These are phyloP conservation scores for Macrolepiota fuliginosa DNA, from an alignment of 768 basidiomycete genomes.

Conservation along the genomic window DNA sequence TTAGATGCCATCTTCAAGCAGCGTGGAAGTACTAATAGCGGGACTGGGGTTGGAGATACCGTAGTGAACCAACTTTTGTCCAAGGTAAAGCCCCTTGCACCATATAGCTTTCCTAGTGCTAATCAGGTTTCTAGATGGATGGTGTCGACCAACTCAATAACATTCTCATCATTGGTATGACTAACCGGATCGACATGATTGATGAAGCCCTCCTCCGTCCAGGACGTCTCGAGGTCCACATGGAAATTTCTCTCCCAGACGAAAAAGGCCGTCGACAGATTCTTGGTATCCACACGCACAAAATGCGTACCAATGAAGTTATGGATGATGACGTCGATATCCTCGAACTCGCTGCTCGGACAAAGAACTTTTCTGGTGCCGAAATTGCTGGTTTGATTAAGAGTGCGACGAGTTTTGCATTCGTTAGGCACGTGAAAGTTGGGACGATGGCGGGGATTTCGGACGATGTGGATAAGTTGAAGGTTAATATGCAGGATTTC, in stretches of 20 bases:
- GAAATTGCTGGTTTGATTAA: slow-evolving; percentile 96
- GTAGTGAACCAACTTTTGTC: slow-evolving; percentile 98
- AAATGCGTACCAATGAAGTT: slow-evolving; percentile 90
- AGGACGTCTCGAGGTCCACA: slow-evolving; percentile 98
- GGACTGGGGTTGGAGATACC: slow-evolving; percentile 98
- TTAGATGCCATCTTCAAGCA: slow-evolving; percentile 99
- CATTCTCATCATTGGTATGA: slow-evolving; percentile 99
- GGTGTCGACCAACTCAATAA: slow-evolving; percentile 99
- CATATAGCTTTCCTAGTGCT: not conserved
- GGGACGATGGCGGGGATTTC: slow-evolving; percentile 97
- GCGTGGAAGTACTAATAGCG: slow-evolving; percentile 86
- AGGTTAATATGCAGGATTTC: slow-evolving; percentile 86
- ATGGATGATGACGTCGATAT: slow-evolving; percentile 88
- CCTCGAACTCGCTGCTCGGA: slow-evolving; percentile 71
- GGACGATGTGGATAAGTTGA: slow-evolving; percentile 90
- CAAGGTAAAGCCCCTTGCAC: slow-evolving; percentile 51
- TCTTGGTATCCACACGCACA: slow-evolving; percentile 89
- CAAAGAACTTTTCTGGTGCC: slow-evolving; percentile 98
- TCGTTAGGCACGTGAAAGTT: slow-evolving; percentile 96
- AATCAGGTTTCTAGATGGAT: slow-evolving; percentile 75
- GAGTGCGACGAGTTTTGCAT: slow-evolving; percentile 97
- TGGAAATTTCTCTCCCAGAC: slow-evolving; percentile 98
- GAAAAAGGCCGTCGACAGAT: slow-evolving; percentile 92
- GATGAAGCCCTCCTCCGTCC: slow-evolving; percentile 97
- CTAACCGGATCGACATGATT: slow-evolving; percentile 97